A percentile compares a stretch with the other conserved stretches of the same genome.
Conservation (phyloP, 2,329 filamentous ascomycete genomes). For the Coleophoma eucalyptorum region DNA sequence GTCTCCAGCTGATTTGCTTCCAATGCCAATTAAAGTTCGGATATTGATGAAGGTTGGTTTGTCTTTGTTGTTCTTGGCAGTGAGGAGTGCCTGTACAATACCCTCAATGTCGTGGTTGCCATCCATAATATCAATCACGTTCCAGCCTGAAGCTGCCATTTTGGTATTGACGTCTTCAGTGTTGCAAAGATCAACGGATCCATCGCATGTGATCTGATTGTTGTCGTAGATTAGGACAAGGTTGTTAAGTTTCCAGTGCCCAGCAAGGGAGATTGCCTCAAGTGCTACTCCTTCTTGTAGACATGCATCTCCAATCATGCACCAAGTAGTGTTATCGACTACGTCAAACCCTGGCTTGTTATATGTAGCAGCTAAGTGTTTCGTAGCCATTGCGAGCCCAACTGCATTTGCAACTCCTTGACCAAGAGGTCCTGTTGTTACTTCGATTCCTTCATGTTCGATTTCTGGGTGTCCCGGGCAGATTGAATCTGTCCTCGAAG, state of each 20-base stretch:
- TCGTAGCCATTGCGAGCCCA: constrained; percentile 44
- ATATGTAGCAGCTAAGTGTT: constrained; percentile 41
- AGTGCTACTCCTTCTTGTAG: constrained; percentile 45
- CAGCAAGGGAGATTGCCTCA: constrained; percentile 45
- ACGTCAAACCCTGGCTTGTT: constrained; percentile 39
- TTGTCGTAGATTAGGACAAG: constrained; percentile 48
- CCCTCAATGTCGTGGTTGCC: constrained; percentile 38
- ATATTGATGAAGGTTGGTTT: constrained; percentile 50
- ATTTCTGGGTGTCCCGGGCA: constrained; percentile 46
- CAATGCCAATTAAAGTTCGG: constrained; percentile 43
- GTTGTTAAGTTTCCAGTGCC: constrained; percentile 43
- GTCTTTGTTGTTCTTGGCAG: constrained; percentile 31
- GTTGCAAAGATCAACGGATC: constrained; percentile 39
- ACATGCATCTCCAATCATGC: constrained; percentile 46
- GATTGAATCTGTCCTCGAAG: constrained; percentile 31
- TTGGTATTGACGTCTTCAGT: constrained; percentile 46
- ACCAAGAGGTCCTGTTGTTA: constrained; percentile 47
- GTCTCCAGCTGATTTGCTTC: constrained; percentile 24
- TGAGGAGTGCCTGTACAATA: constrained; percentile 37
- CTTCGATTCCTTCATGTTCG: constrained; percentile 44
- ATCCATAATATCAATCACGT: constrained; percentile 42
- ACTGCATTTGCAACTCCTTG: constrained; percentile 49
- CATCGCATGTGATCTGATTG: constrained; percentile 47
- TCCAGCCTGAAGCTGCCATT: constrained; percentile 43
- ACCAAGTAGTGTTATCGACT: constrained; percentile 41